A percentile compares a stretch with the other conserved stretches of the same genome.
Conservation (phyloP, 129 eudicot species). For the Chrysanthemum makinoi region DNA sequence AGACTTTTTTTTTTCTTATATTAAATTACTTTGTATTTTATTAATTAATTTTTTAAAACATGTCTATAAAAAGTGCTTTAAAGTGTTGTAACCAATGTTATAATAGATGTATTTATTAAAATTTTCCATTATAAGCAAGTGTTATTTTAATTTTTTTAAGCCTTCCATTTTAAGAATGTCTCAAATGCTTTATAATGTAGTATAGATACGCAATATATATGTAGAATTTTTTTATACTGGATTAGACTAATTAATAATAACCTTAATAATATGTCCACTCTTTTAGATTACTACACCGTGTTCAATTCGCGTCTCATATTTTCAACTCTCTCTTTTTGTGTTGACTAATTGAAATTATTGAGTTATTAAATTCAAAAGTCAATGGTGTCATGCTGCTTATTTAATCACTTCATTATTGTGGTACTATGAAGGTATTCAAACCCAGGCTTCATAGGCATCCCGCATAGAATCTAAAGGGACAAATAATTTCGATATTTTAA, state of each 20-base stretch:
- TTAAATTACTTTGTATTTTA: too few relatives aligned
- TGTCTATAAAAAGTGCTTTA: too few relatives aligned
- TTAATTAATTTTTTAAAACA: too few relatives aligned
- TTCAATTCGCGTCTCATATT: background rate
- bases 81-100: too few relatives aligned
- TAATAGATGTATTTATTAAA: too few relatives aligned
- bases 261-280: background rate
- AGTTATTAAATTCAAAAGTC: background rate
- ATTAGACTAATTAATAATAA: background rate
- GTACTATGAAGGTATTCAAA: background rate
- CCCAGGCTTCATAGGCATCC: background rate
- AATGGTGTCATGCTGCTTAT: background rate
- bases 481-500: background rate
- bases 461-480: background rate
- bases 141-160: too few relatives aligned
- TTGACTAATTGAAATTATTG: background rate
- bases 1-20: too few relatives aligned
- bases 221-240: too few relatives aligned
- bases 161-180: too few relatives aligned
- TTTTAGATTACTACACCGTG: background rate
- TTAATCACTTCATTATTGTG: slow-evolving; percentile 2
- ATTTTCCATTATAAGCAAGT: too few relatives aligned
- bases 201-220: too few relatives aligned
- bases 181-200: too few relatives aligned
- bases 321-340: background rate